These are phyloP conservation scores for Fusarium verrucosum DNA, from an alignment of 2,329 filamentous ascomycete genomes.

Conservation along the genomic window DNA sequence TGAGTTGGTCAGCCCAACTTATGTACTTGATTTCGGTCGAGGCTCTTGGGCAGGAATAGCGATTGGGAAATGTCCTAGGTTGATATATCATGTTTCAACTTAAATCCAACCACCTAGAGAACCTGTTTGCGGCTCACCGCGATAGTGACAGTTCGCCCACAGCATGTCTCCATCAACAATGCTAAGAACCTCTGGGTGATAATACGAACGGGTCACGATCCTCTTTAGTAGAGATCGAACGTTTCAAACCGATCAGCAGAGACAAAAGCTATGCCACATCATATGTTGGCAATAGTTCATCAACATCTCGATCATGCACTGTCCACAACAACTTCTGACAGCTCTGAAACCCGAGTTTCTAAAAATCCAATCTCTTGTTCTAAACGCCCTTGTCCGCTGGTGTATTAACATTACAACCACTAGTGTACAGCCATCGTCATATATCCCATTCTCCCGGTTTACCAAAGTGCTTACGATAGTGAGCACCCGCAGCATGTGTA, in stretches of 20 bases:
- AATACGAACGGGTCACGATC: neutral
- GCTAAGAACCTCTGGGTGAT: neutral
- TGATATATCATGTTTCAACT: neutral
- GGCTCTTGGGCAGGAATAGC: neutral
- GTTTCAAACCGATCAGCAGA: neutral
- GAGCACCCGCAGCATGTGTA: constrained; percentile 24
- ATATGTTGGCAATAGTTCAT: neutral
- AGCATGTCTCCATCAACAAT: neutral
- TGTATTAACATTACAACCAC: constrained; percentile 39
- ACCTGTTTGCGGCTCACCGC: neutral
- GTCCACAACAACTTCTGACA: neutral
- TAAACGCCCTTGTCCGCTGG: neutral
- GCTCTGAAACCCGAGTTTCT: constrained; percentile 5
- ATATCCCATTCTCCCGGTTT: constrained; percentile 15
- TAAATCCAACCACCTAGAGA: neutral
- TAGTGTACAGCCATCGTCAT: constrained; percentile 36
- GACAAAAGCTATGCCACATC: neutral
- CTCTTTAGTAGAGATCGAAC: neutral
- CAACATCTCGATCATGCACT: neutral
- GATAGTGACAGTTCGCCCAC: neutral
- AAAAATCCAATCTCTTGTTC: constrained; percentile 22
- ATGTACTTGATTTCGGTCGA: neutral
- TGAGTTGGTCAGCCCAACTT: neutral
- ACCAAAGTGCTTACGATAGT: constrained; percentile 26
- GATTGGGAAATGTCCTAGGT: neutral